Conservation (phyloP, 768 basidiomycete genomes). For the Lactarius psammicola region DNA sequence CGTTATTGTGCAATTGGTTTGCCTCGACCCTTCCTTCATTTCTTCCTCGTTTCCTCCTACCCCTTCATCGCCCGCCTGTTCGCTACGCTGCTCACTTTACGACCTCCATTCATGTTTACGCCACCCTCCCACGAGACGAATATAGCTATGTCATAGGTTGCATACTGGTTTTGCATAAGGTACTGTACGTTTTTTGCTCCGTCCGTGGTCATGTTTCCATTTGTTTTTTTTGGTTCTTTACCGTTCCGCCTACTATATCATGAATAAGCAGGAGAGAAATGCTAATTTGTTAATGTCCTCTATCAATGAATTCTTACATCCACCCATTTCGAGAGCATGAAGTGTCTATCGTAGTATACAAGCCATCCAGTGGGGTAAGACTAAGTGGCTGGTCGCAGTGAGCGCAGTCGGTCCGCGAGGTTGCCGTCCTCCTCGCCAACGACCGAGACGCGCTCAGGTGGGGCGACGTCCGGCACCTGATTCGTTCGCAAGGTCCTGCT, state of each 20-base stretch:
- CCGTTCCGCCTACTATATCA: not conserved
- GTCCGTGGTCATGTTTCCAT: not conserved
- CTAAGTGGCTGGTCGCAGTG: slow-evolving; percentile 76
- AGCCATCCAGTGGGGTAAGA: not conserved
- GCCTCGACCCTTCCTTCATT: not conserved
- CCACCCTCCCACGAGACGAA: not conserved
- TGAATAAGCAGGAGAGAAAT: not conserved
- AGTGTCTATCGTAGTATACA: slow-evolving; percentile 8
- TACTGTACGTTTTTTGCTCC: not conserved
- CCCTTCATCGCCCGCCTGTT: not conserved
- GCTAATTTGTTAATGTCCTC: not conserved
- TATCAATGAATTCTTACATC: not conserved
- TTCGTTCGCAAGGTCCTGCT: slow-evolving; percentile 82
- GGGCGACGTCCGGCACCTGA: slow-evolving; percentile 58
- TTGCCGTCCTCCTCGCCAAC: slow-evolving; percentile 76
- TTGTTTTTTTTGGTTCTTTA: not conserved
- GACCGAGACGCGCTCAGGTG: slow-evolving; percentile 41
- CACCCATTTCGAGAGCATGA: not conserved
- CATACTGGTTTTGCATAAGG: not conserved
- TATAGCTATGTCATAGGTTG: slow-evolving; percentile 1
- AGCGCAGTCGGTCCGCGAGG: slow-evolving; percentile 85
- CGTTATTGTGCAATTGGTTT: not conserved
- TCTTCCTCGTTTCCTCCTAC: not conserved
- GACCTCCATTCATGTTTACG: not conserved
- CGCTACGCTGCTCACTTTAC: not conserved